These are phyloP conservation scores for Maudiozyma pseudohumilis DNA, from an alignment of 805 yeast species.

Conservation along the genomic window DNA sequence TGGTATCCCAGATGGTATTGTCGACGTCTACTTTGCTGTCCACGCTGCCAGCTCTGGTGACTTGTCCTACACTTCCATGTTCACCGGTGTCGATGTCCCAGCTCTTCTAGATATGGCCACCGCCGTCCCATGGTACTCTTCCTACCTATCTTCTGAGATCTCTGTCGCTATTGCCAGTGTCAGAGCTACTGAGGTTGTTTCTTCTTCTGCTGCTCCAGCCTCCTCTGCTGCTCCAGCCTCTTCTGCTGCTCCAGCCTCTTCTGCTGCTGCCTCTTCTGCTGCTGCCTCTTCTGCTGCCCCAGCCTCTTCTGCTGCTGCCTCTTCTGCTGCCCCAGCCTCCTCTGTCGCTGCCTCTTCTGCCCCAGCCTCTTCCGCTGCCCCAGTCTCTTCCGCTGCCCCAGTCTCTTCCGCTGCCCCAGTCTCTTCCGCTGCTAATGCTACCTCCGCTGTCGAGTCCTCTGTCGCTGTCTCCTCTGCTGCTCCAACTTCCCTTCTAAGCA, in stretches of 20 bases:
- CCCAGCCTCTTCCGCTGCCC: not conserved
- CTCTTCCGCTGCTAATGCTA: not conserved
- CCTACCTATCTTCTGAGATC: conserved; percentile 15
- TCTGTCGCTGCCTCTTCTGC: not conserved
- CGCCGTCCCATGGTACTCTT: conserved; percentile 28
- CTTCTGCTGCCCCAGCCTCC: not conserved
- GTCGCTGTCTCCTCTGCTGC: not conserved
- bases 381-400: not conserved
- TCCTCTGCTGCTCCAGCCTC: not conserved
- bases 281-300: conserved; percentile 1
- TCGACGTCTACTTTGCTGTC: not conserved
- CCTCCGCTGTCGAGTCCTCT: not conserved
- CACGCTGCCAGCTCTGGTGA: not conserved
- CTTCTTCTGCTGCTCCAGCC: not conserved
- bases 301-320: not conserved
- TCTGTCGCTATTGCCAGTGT: conserved; percentile 1
- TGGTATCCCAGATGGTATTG: conserved; percentile 1
- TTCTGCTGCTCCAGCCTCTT: not conserved
- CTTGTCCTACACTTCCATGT: conserved; percentile 1
- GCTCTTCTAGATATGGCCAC: conserved; percentile 8
- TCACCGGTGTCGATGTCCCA: not conserved
- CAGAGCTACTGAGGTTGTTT: not conserved
- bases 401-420: not conserved
- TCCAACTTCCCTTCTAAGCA: not conserved
- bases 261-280: not conserved